Evolutionary conservation across 371 early-diverging fungal species (phyloP).

Genomic region (Apophysomyces trapeziformis): DNA sequence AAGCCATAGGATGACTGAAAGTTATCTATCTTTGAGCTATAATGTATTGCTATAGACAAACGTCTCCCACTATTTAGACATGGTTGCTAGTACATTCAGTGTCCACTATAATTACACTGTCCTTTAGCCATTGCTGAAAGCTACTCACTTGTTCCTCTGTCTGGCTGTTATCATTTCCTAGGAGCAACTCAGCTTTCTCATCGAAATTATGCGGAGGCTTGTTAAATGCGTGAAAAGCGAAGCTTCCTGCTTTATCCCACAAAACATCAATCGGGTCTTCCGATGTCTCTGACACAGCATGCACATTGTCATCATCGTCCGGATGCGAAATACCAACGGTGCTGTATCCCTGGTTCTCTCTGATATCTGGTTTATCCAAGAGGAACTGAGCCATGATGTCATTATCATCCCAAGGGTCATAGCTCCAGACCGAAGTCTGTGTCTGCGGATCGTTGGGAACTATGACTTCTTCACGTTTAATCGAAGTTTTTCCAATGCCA

Average conservation of each 20-base stretch:
- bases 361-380: not conserved
- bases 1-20: not conserved
- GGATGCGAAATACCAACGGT: too few relatives aligned
- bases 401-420: too few relatives aligned
- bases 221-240: constrained; percentile 20
- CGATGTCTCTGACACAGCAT: not conserved
- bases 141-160: not conserved
- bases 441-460: too few relatives aligned
- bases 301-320: not conserved
- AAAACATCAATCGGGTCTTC: constrained; percentile 15
- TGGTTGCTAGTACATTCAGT: not conserved
- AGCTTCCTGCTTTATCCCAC: constrained; percentile 26
- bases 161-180: not conserved
- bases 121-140: not conserved
- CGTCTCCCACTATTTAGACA: constrained; percentile 1
- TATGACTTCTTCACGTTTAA: too few relatives aligned
- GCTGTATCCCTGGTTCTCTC: not conserved
- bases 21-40: not conserved
- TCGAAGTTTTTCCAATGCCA: too few relatives aligned
- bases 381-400: too few relatives aligned
- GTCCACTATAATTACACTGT: not conserved
- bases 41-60: too few relatives aligned
- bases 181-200: too few relatives aligned
- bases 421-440: too few relatives aligned
- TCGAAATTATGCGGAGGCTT: not conserved